Evolutionary conservation across 768 basidiomycete species (phyloP).

Genomic region (Paxillus involutus): DNA sequence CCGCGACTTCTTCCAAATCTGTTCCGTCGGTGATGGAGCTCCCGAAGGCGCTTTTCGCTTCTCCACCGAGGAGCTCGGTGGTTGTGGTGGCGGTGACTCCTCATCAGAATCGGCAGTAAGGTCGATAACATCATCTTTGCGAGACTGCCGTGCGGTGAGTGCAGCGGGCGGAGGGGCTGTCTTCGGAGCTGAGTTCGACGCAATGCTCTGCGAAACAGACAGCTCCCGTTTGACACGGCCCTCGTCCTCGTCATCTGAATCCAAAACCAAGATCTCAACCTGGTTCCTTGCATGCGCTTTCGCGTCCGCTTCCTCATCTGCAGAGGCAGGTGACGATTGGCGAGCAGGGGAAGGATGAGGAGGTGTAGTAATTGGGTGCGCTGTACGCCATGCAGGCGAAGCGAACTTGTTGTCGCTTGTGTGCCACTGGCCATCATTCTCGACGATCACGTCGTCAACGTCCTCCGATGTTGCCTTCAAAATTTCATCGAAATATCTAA

Average conservation of each 20-base stretch:
- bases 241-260: constrained; percentile 78
- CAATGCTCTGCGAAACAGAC: constrained; percentile 62
- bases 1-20: constrained; percentile 72
- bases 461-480: constrained; percentile 72
- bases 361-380: constrained; percentile 40
- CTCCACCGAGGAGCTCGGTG: constrained; percentile 33
- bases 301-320: constrained; percentile 28
- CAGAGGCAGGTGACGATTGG: constrained; percentile 26
- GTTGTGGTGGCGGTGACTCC: constrained; percentile 49
- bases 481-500: constrained; percentile 87
- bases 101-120: constrained; percentile 81
- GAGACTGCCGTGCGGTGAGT: constrained; percentile 27
- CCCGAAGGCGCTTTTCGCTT: constrained; percentile 63
- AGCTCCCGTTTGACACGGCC: constrained; percentile 74
- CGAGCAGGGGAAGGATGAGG: constrained; percentile 30
- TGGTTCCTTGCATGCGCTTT: constrained; percentile 49
- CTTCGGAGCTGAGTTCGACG: constrained; percentile 35
- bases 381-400: constrained; percentile 66
- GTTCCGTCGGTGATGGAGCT: constrained; percentile 55
- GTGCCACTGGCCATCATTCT: constrained; percentile 96
- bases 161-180: constrained; percentile 17
- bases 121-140: constrained; percentile 68
- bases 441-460: constrained; percentile 91
- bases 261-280: constrained; percentile 63
- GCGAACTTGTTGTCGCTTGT: constrained; percentile 85